phyloP scores from a whole-genome alignment of 345 rosid species.

The Hibiscus mutabilis region DNA sequence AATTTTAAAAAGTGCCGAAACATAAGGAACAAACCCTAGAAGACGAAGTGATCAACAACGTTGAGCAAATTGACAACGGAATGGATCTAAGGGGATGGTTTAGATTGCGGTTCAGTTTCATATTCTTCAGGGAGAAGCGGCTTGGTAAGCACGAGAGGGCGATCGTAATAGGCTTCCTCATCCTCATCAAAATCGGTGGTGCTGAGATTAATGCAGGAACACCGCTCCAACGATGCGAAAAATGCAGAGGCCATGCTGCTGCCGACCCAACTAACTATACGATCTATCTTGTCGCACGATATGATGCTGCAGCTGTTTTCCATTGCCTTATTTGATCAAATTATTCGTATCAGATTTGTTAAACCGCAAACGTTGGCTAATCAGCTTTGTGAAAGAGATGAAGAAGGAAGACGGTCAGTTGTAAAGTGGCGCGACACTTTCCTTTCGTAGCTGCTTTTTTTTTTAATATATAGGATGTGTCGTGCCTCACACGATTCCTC shows the following conservation, averaged over 20 bases:
- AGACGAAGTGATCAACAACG: constrained; percentile 9
- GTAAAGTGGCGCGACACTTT: constrained; percentile 1
- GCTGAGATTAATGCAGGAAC: constrained; percentile 65
- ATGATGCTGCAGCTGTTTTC: constrained; percentile 36
- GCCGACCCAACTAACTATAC: constrained; percentile 58
- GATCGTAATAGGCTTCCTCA: constrained; percentile 38
- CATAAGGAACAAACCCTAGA: constrained; percentile 19
- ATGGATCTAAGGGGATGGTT: constrained; percentile 1
- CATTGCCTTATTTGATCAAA: constrained; percentile 14
- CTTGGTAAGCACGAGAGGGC: constrained; percentile 44
- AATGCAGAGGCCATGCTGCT: constrained; percentile 54
- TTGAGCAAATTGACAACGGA: constrained; percentile 22
- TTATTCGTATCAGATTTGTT: neutral
- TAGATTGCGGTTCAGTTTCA: constrained; percentile 7
- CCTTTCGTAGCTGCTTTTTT: neutral
- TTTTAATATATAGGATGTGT: neutral
- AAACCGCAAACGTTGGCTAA: neutral
- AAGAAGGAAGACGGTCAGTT: neutral
- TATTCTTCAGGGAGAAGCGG: constrained; percentile 16
- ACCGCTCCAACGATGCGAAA: constrained; percentile 62
- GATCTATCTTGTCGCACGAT: constrained; percentile 57
- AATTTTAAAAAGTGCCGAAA: neutral
- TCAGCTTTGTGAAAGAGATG: neutral
- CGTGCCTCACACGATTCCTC: neutral
- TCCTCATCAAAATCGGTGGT: constrained; percentile 54